Evolutionary conservation across 768 basidiomycete genomes (phyloP).

Genomic region (Rhodotorula diobovata): DNA sequence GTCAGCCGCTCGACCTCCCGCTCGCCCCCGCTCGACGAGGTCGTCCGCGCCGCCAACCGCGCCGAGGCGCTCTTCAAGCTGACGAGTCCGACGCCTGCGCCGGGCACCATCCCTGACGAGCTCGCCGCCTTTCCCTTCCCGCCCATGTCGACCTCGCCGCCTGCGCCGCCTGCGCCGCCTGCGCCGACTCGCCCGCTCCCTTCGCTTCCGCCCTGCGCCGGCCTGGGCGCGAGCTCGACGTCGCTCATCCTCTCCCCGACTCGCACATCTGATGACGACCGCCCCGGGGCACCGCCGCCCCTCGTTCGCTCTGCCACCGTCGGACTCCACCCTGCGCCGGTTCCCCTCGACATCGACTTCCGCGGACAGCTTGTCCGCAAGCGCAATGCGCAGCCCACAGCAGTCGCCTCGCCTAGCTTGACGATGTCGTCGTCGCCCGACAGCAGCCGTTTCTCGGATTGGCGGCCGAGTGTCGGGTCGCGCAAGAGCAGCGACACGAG

Average conservation of each 20-base stretch:
- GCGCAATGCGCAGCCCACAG: constrained; percentile 3
- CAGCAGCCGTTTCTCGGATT: constrained; percentile 22
- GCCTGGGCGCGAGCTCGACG: too few relatives aligned
- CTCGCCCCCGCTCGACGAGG: constrained; percentile 11
- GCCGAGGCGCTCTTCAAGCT: constrained; percentile 28
- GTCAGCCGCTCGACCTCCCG: not conserved
- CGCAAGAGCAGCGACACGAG: constrained; percentile 30
- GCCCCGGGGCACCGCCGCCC: not conserved
- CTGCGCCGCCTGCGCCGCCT: not conserved
- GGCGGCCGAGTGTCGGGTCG: not conserved
- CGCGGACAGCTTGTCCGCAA: constrained; percentile 20
- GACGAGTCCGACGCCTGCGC: constrained; percentile 19
- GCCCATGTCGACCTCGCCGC: not conserved
- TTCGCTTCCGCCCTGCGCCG: not conserved
- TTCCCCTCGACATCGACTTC: constrained; percentile 34
- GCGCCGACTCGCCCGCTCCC: not conserved
- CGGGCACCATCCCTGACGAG: constrained; percentile 9
- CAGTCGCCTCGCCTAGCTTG: not conserved
- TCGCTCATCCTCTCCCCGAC: constrained; percentile 9
- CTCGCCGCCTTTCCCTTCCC: constrained; percentile 27
- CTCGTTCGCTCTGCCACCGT: constrained; percentile 27
- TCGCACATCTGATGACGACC: not conserved
- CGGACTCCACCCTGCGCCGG: constrained; percentile 12
- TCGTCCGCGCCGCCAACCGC: not conserved
- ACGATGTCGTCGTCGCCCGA: constrained; percentile 9